Evolutionary conservation across 2,329 filamentous ascomycete species (phyloP), one percentile per base, ranked within the genome.

Genomic region (Xylariaceae sp.): DNA sequence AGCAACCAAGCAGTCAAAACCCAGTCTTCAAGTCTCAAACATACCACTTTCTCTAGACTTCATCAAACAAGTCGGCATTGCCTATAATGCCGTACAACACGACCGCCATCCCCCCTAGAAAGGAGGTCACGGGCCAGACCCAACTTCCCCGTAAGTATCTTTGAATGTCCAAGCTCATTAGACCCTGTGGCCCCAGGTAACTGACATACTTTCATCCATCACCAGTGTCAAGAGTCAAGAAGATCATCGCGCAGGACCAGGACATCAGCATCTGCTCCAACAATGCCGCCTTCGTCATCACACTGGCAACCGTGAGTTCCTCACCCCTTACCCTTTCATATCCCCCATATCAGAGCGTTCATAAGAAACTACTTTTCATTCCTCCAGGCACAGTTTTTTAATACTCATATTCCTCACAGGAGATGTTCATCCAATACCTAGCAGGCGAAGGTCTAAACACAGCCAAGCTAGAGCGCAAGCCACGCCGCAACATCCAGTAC

Each of bases 401-500:
- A 7, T 5, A 40, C 37, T 46, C 35, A 47, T 23, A 37, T 40
- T n/a, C 20, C 7, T 4, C 3, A 16, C 46, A 91, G 85, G 93
- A 98, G 70, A 84, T 95, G 77, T 97, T 98, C 70, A 85, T 98
- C 55, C 89, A 95, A 66, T 86, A 97, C 65, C 79, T 98, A 20
- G 83, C 91, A 16, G 79, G 86, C 52, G 87, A 94, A 65, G 85
- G 86, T 20, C 84, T 95, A 64, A 91, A 87, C 59, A 87, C 95
- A 59, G 86, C 91, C 58, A 94, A 93, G 63, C 79, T 90, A 1
- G 93, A 97, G 68, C 81, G 86, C 58, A 97, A 97, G 66, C 92
- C 92, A 5, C 79, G 93, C 45, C 83, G 91, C 49, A 96, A 94
- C 61, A 86, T 98, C 51, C 93, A 97, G 66, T 98, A 98, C 72